Evolutionary conservation across 2,329 filamentous ascomycete species (phyloP).

Genomic region (Daldinia sp.): DNA sequence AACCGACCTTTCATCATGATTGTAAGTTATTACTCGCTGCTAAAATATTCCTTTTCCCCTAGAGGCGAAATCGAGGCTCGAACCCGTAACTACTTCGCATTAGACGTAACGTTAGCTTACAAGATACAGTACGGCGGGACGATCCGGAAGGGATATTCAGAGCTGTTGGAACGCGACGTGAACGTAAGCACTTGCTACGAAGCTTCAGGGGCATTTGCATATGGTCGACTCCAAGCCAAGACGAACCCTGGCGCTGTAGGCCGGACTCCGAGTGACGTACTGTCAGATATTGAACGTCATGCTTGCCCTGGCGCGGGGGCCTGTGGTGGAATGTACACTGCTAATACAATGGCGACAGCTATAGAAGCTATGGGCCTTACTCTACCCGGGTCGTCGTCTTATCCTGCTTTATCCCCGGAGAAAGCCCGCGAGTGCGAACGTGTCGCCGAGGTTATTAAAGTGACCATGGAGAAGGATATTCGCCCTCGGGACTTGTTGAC

Average conservation of each 20-base stretch:
- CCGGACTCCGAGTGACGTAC: conserved; percentile 77
- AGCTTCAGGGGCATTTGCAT: conserved; percentile 82
- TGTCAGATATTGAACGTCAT: conserved; percentile 82
- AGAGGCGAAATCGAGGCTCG: background rate
- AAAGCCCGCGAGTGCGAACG: conserved; percentile 89
- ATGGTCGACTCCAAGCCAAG: conserved; percentile 77
- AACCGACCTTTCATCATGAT: conserved; percentile 96
- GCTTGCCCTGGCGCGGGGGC: conserved; percentile 80
- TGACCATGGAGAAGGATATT: conserved; percentile 84
- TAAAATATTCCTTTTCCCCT: background rate
- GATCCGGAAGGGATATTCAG: conserved; percentile 85
- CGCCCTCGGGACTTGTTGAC: conserved; percentile 82
- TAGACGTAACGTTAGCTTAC: background rate
- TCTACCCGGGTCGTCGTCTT: conserved; percentile 84
- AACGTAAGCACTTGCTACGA: conserved; percentile 93
- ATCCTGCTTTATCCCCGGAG: conserved; percentile 79
- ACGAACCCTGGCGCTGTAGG: conserved; percentile 67
- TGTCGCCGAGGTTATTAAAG: conserved; percentile 78
- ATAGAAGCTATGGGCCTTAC: conserved; percentile 89
- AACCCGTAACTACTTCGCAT: background rate
- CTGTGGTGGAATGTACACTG: conserved; percentile 87
- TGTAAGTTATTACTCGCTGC: conserved; percentile 31
- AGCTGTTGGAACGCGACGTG: conserved; percentile 77
- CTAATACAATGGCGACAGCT: conserved; percentile 91
- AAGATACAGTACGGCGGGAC: conserved; percentile 77